Conservation (phyloP, 2,329 filamentous ascomycete genomes). For the Botrytis deweyae region DNA sequence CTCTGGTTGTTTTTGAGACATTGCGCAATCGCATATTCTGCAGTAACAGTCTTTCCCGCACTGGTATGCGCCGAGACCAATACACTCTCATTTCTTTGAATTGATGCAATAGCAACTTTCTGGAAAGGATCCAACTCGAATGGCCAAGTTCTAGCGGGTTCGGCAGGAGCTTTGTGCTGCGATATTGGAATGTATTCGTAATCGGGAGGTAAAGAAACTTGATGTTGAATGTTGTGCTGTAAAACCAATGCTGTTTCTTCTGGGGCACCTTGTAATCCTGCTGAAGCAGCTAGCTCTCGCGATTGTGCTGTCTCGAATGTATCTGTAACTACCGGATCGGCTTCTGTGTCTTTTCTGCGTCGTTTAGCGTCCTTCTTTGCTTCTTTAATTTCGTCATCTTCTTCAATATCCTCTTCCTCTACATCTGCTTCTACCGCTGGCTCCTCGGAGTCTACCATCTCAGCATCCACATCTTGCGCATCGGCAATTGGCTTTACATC, state of each 20-base stretch:
- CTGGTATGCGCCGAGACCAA: constrained; percentile 95
- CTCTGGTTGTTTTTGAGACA: constrained; percentile 96
- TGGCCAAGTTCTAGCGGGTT: constrained; percentile 78
- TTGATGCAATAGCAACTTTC: constrained; percentile 88
- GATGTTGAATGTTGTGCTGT: constrained; percentile 97
- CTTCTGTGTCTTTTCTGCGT: constrained; percentile 61
- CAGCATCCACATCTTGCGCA: constrained; percentile 65
- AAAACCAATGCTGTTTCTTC: constrained; percentile 66
- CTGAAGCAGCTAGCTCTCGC: constrained; percentile 72
- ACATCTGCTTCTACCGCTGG: constrained; percentile 19
- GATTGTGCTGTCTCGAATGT: constrained; percentile 94
- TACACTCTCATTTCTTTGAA: constrained; percentile 94
- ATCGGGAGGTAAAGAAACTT: constrained; percentile 90
- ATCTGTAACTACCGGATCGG: constrained; percentile 83
- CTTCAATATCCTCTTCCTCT: constrained; percentile 35
- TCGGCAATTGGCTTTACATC: constrained; percentile 61
- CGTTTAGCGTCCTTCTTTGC: constrained; percentile 59
- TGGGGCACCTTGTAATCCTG: constrained; percentile 36
- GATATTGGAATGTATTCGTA: constrained; percentile 95
- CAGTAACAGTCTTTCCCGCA: constrained; percentile 97
- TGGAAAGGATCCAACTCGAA: constrained; percentile 98
- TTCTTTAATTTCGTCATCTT: constrained; percentile 43
- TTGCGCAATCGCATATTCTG: constrained; percentile 97
- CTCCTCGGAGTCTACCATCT: constrained; percentile 47
- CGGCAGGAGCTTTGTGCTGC: constrained; percentile 84